Base-by-base conservation (phyloP, 345 rosid genomes). In the Hibiscus trionum region DNA sequence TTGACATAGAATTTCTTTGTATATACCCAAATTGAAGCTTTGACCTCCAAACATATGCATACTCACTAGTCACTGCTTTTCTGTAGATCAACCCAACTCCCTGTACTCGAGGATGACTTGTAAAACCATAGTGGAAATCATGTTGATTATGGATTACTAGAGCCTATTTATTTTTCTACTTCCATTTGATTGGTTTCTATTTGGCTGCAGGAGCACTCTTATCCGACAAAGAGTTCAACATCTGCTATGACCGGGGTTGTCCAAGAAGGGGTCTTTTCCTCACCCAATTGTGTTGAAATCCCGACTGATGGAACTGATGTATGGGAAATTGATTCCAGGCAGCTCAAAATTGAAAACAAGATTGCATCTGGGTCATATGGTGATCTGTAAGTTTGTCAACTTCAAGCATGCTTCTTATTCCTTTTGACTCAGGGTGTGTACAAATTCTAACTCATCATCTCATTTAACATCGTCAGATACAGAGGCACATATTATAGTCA, bases 281-380 rank as follows among this genome's bases (percentile, higher is more conserved):
- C 81, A 76, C 90, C 88, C 59, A 81, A 82, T 49, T 83, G 84
- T 80, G 84, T 95, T 70, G 87, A 90, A 81, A 88, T 95, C 77
- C 99, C 99, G 42, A 81, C 83, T 7, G 99, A 92, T 85, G 98
- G 90, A 70, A 87, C 89, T 79, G 96, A 95, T 87, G 98, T 89
- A 74, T 95, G 98, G 98, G 99, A 92, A 84, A 89, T 92, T 78
- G 94, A 89, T 84, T 62, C 83, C 78, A 85, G 77, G 66, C 99
- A 86, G 74, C 87, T 95, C 79, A 87, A 80, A 73, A 76, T 86
- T 71, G 96, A 78, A 76, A 85, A 78, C 79, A 92, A 88, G 80
- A 90, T 92, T 75, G 93, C 93, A 73, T 90, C 96, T 69, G 98
- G 98, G 68, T 87, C 99, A 66, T 84, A 75, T 55, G 97, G 98